Evolutionary conservation across 805 yeast genomes (phyloP).

Genomic region (Lipomyces yamadae): DNA sequence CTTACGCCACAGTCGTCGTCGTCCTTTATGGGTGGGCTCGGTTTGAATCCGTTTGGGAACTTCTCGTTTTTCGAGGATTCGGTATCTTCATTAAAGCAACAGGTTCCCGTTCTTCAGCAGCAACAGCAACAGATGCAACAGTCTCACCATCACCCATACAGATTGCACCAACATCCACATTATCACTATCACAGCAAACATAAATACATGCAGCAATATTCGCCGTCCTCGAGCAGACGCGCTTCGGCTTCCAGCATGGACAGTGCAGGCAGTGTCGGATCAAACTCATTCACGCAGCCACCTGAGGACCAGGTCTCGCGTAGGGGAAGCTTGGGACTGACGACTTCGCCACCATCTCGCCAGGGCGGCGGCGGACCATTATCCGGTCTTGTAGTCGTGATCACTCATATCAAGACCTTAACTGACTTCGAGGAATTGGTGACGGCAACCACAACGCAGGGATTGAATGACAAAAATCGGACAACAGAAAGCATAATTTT

Average conservation of each 20-base stretch:
- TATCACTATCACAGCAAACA: slow-evolving; percentile 28
- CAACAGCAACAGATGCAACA: slow-evolving; percentile 10
- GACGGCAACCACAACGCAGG: slow-evolving; percentile 4
- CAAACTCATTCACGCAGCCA: background rate
- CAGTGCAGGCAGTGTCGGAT: slow-evolving; percentile 21
- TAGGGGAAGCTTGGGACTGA: background rate
- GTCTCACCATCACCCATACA: slow-evolving; percentile 19
- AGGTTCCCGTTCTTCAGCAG: slow-evolving; percentile 1
- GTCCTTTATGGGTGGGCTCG: background rate
- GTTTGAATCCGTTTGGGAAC: background rate
- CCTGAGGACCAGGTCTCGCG: background rate
- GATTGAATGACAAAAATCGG: background rate
- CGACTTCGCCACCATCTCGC: background rate
- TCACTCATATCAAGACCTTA: slow-evolving; percentile 35
- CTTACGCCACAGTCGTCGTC: background rate
- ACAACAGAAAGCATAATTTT: slow-evolving; percentile 21
- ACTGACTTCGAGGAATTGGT: slow-evolving; percentile 14
- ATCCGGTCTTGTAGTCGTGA: slow-evolving; percentile 33
- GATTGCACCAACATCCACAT: slow-evolving; percentile 33
- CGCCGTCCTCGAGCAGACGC: slow-evolving; percentile 33
- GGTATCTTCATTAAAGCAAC: slow-evolving; percentile 13
- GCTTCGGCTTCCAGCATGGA: slow-evolving; percentile 27
- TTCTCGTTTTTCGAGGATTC: slow-evolving; percentile 2
- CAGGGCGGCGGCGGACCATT: slow-evolving; percentile 23
- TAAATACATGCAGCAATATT: slow-evolving; percentile 33